Evolutionary conservation across 768 basidiomycete genomes (phyloP), one percentile per base, ranked within the genome.

Genomic region (Boletellus sp.): DNA sequence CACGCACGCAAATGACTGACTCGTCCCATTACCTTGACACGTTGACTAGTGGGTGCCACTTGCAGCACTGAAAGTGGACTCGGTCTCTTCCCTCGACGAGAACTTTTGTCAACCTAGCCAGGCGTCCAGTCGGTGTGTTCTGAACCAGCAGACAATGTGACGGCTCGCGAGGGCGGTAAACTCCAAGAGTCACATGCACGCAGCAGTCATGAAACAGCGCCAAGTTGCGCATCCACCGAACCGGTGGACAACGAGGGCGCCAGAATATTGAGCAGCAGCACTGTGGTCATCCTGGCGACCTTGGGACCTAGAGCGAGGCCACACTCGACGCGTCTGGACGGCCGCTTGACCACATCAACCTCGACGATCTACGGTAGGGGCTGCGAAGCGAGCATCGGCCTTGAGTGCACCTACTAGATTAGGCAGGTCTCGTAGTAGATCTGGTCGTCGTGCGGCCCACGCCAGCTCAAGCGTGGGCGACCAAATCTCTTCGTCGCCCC

Each of bases 61-160:
- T n/a, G 45, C 20, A 15, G 54, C 44, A n/a, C 61, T 63, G 48
- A 41, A 39, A 33, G 4, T 6, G 5, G 10, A 11, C 35, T 45
- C 1, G 52, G 53, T 10, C 15, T 17, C 31, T 26, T 28, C 22
- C n/a, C 19, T 35, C 16, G 17, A 39, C 28, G 41, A 4, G 10
- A 4, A 20, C 4, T 36, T 17, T 35, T 35, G 8, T 58, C 47
- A 26, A 58, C 63, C 53, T 43, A 13, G 54, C 62, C 23, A 55
- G 17, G 20, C 36, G 49, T 16, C 55, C 39, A 23, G 78, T 76
- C 19, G 15, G 78, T 82, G 64, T 74, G 84, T 2, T 76, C 61
- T 8, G 75, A 74, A 32, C 83, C 83, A 22, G 74, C 79, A 53
- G 73, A 74, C 17, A 78, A 74, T 24, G 81, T 84, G 8, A 67